phyloP scores from a whole-genome alignment of 1,284 basidiomycete species.

The Afroboletus lepidellus region DNA sequence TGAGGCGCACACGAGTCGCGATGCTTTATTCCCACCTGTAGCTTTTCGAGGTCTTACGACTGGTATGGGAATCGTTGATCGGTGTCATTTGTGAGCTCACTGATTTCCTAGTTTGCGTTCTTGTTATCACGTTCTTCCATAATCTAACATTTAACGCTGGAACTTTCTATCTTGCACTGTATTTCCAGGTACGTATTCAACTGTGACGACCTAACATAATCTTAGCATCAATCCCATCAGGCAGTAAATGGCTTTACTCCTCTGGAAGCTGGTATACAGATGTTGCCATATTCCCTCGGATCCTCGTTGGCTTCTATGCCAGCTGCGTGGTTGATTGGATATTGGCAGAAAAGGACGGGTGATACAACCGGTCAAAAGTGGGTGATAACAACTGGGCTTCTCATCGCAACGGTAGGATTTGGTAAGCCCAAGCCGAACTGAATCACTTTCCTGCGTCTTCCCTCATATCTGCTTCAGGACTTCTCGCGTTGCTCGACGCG shows the following conservation, averaged over 20 bases:
- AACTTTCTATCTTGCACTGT: slow-evolving; percentile 79
- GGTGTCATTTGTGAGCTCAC: slow-evolving; percentile 17
- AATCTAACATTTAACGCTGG: slow-evolving; percentile 78
- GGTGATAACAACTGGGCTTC: slow-evolving; percentile 60
- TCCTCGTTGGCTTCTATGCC: slow-evolving; percentile 79
- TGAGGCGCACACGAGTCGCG: slow-evolving; percentile 61
- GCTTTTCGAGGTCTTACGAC: slow-evolving; percentile 59
- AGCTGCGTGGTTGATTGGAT: slow-evolving; percentile 71
- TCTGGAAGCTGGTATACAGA: slow-evolving; percentile 63
- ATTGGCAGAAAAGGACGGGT: slow-evolving; percentile 53
- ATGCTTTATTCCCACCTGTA: slow-evolving; percentile 67
- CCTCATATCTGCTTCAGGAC: slow-evolving; percentile 43
- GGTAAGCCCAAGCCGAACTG: slow-evolving; percentile 49
- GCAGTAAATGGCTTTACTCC: slow-evolving; percentile 65
- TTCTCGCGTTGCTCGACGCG: slow-evolving; percentile 61
- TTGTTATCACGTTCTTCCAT: slow-evolving; percentile 71
- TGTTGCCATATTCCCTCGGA: slow-evolving; percentile 79
- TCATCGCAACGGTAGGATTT: slow-evolving; percentile 66
- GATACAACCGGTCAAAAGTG: slow-evolving; percentile 63
- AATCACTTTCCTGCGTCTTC: neutral
- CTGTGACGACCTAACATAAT: slow-evolving; percentile 3
- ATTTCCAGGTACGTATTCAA: slow-evolving; percentile 61
- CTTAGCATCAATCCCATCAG: slow-evolving; percentile 36
- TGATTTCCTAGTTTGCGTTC: slow-evolving; percentile 52
- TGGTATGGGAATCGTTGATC: slow-evolving; percentile 40